Evolutionary conservation across 257 asterid genomes (phyloP), one percentile per base, ranked within the genome.

Genomic region (Plantago elongata): DNA sequence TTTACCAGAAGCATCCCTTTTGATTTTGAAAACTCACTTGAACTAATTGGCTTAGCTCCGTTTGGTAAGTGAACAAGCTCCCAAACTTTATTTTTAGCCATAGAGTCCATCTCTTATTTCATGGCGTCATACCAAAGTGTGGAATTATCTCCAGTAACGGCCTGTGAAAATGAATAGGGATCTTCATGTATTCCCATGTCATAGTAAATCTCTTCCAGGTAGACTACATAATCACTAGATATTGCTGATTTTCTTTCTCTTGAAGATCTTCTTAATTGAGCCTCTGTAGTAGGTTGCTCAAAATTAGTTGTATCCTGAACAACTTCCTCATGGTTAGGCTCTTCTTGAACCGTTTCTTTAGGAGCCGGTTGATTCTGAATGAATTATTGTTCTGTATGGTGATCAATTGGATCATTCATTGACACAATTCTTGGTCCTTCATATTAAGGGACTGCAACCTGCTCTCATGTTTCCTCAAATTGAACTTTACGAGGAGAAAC

Each of bases 181-280:
- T 16, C 57, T 16, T 47, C 2, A 11, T 47, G 15, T 9, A 47
- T 11, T 14, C 14, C n/a, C 3, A 47, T 12, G 11, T 47, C 51
- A 47, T 48, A 48, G 17, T 17, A 22, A 13, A 5, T 44, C 44
- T 37, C 51, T 34, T 34, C 7, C 0, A 34, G 40, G 22, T 17
- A 57, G 37, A 68, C 45, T 55, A 40, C 67, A 27, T 9, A 56
- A 13, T 61, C 63, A 61, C 62, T 47, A 13, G 57, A 5, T 2
- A 54, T 30, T 3, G 63, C 17, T 54, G 63, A 9, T 14, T 9
- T 69, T 13, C 9, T 69, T 15, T 6, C 3, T 54, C 68, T 54
- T n/a, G 16, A 52, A 34, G 51, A 61, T 62, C 62, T 52, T 17
- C 68, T 61, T 45, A 15, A 3, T 10, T 9, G 11, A 11, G 4